A percentile compares a stretch with the other conserved stretches of the same genome.
phyloP scores from a whole-genome alignment of 768 basidiomycete genomes.

The Suillus fuscotomentosus region DNA sequence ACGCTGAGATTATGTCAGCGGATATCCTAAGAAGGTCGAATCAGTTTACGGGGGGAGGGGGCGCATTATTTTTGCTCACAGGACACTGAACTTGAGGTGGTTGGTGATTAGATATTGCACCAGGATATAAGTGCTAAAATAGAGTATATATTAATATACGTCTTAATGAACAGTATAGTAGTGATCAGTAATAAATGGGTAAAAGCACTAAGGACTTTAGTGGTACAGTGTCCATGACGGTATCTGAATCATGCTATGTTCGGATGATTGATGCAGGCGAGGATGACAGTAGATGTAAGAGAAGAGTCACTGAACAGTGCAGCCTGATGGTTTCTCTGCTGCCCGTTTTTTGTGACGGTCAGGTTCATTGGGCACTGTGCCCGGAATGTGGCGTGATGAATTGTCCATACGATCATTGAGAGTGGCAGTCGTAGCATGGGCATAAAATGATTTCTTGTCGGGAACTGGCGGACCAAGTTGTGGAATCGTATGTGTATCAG shows the following conservation, averaged over 20 bases:
- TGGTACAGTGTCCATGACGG: neutral
- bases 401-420: constrained; percentile 3
- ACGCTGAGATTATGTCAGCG: too few relatives aligned
- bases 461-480: constrained; percentile 7
- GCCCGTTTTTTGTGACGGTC: constrained; percentile 28
- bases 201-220: neutral
- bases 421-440: constrained; percentile 3
- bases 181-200: neutral
- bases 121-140: neutral
- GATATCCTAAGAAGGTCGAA: too few relatives aligned
- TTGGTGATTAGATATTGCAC: neutral
- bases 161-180: neutral
- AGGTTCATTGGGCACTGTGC: constrained; percentile 10
- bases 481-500: constrained; percentile 25
- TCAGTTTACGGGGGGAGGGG: too few relatives aligned
- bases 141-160: neutral
- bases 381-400: constrained; percentile 11
- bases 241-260: neutral
- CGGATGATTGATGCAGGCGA: neutral
- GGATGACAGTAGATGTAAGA: neutral
- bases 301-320: constrained; percentile 23
- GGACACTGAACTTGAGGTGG: too few relatives aligned
- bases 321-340: constrained; percentile 24
- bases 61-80: too few relatives aligned
- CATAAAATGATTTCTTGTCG: constrained; percentile 12